Percentiles rank a stretch among this genome's conserved stretches.
These are phyloP conservation scores for Capronia epimyces DNA, from an alignment of 2,329 filamentous ascomycete species.

Conservation along the genomic window DNA sequence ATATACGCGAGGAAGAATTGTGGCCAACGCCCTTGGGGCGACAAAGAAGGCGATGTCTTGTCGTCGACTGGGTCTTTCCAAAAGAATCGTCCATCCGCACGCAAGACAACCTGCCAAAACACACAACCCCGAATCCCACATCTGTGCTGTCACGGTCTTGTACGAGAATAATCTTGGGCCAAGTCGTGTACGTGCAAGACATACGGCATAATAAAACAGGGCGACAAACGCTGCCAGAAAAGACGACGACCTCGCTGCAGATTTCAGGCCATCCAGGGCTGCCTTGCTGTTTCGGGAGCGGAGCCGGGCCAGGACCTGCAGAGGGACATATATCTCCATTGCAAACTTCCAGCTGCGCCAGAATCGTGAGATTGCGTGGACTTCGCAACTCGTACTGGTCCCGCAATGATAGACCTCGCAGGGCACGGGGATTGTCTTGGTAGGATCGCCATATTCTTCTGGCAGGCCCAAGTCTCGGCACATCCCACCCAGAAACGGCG, in stretches of 20 bases:
- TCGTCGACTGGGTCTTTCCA: slow-evolving; percentile 59
- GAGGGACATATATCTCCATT: slow-evolving; percentile 68
- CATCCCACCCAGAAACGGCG: slow-evolving; percentile 63
- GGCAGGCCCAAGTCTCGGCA: slow-evolving; percentile 67
- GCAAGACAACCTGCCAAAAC: slow-evolving; percentile 65
- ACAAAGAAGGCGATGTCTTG: slow-evolving; percentile 78
- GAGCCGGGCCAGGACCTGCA: slow-evolving; percentile 63
- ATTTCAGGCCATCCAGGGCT: slow-evolving; percentile 50
- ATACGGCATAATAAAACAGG: slow-evolving; percentile 80
- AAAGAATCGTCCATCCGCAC: slow-evolving; percentile 75
- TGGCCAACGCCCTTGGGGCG: slow-evolving; percentile 69
- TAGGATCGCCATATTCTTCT: slow-evolving; percentile 66
- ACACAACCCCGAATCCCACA: slow-evolving; percentile 59
- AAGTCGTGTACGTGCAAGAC: slow-evolving; percentile 66
- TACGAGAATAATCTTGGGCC: slow-evolving; percentile 63
- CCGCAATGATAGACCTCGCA: slow-evolving; percentile 84
- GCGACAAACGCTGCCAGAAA: slow-evolving; percentile 74
- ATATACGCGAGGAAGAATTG: slow-evolving; percentile 67
- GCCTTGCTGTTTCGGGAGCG: slow-evolving; percentile 30
- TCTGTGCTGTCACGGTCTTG: slow-evolving; percentile 46
- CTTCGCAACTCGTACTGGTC: slow-evolving; percentile 65
- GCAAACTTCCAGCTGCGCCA: slow-evolving; percentile 65
- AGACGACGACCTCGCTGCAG: slow-evolving; percentile 64
- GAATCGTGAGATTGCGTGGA: slow-evolving; percentile 65
- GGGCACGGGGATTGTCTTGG: slow-evolving; percentile 63